Base-by-base conservation (phyloP, 2,329 filamentous ascomycete genomes). In the Daldinia sp. region DNA sequence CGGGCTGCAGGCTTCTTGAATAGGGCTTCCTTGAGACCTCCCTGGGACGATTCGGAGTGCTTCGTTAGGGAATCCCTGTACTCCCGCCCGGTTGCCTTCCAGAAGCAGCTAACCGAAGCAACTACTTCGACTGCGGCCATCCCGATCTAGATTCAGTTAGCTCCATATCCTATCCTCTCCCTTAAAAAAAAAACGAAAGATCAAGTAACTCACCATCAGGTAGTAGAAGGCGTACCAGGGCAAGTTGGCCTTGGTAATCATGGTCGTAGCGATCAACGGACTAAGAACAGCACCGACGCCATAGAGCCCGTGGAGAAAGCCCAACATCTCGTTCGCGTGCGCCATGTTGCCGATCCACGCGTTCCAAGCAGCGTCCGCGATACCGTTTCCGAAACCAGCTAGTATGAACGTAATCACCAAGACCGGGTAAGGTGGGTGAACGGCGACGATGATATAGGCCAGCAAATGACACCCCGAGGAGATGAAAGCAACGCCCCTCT, bases 151-250 rank as follows among this genome's bases (percentile, higher is more conserved):
- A 28, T 28, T 42, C 15, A 35, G 37, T 64, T 13, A 67, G 46
- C 28, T 48, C 6, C n/a, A 7, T n/a, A n/a, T 48, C 39, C 23
- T 20, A 1, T 20, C 20, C 20, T 23, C 1, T 23, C 20, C 20
- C 20, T 23, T 6, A 7, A n/a, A 33, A 23, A 23, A n/a, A n/a
- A n/a, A n/a, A n/a, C n/a, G 20, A 2, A 23, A 23, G 2, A 41
- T 20, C n/a, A 15, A 55, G 15, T 13, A 26, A 76, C 84, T 69
- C 74, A 91, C 88, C 89, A 93, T 92, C 48, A 93, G 80, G 75
- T 93, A 93, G 78, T 93, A 94, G 76, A 91, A 94, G 1, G 82
- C 82, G 73, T 90, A 92, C 92, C 92, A 94, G 0, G 83, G 83
- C 57, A 90, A 70, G 5, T 81, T 73, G 0, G 82, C 88, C 73